A percentile compares a stretch with the other conserved stretches of the same genome.
Evolutionary conservation across 768 basidiomycete species (phyloP).

Genomic region (Leccinum subgranulosum): DNA sequence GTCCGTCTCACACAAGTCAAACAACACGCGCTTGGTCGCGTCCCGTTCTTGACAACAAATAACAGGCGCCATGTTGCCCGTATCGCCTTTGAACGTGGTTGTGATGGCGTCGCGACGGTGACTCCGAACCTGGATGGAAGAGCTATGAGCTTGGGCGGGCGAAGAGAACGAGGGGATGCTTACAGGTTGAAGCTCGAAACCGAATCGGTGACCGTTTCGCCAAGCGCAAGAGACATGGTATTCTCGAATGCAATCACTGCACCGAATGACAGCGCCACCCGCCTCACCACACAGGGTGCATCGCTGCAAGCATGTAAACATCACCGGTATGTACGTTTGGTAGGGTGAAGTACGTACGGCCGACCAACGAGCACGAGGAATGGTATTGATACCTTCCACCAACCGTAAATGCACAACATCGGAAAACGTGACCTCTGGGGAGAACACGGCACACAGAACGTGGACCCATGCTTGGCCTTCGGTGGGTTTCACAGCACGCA

Average conservation of each 20-base stretch:
- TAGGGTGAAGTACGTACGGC: constrained; percentile 46
- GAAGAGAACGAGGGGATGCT: constrained; percentile 22
- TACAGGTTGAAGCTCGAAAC: constrained; percentile 88
- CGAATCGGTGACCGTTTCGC: constrained; percentile 78
- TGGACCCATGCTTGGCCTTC: constrained; percentile 95
- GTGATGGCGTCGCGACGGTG: constrained; percentile 65
- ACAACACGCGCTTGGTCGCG: constrained; percentile 59
- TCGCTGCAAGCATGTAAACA: constrained; percentile 41
- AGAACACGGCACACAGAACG: constrained; percentile 84
- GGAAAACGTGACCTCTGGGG: constrained; percentile 79
- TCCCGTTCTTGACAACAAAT: constrained; percentile 80
- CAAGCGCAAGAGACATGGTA: constrained; percentile 93
- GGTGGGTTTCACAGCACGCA: constrained; percentile 83
- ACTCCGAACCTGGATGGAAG: constrained; percentile 60
- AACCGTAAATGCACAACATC: constrained; percentile 68
- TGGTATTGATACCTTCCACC: constrained; percentile 83
- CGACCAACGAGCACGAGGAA: constrained; percentile 70
- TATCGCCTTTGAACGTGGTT: constrained; percentile 73
- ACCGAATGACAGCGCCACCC: constrained; percentile 80
- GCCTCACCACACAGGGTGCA: constrained; percentile 71
- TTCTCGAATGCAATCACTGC: constrained; percentile 75
- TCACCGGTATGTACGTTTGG: not conserved
- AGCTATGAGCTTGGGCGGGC: not conserved
- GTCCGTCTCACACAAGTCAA: constrained; percentile 83
- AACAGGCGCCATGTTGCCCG: constrained; percentile 75